Conservation (phyloP, 345 rosid genomes). For the Citrus australasica region DNA sequence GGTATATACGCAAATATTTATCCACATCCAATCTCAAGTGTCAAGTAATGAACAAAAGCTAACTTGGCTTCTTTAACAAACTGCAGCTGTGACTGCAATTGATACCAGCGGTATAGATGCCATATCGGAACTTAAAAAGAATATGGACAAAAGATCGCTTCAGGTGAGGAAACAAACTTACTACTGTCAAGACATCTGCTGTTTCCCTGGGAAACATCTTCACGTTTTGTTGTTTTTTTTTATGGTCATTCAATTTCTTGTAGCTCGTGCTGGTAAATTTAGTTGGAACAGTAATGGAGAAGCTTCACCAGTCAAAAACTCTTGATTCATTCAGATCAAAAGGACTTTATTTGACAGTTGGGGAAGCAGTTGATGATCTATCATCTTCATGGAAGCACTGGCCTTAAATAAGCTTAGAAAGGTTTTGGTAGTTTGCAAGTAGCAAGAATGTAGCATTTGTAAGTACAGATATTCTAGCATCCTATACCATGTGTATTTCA, state of each 20-base stretch:
- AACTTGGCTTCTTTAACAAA: neutral
- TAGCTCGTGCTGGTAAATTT: slow-evolving; percentile 18
- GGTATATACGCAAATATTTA: neutral
- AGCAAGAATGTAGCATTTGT: neutral
- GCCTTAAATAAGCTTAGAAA: neutral
- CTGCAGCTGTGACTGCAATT: slow-evolving; percentile 17
- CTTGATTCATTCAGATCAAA: slow-evolving; percentile 1
- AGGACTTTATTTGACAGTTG: slow-evolving; percentile 16
- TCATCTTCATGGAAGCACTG: neutral
- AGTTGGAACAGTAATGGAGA: slow-evolving; percentile 22
- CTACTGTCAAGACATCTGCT: neutral
- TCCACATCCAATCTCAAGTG: neutral
- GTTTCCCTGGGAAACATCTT: neutral
- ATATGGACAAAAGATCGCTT: slow-evolving; percentile 6
- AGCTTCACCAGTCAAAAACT: slow-evolving; percentile 8
- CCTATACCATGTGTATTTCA: neutral
- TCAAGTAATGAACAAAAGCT: neutral
- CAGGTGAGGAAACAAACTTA: neutral
- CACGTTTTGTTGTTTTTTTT: neutral
- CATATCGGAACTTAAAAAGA: slow-evolving; percentile 6
- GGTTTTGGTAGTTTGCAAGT: neutral
- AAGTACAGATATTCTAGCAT: neutral
- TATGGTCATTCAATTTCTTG: neutral
- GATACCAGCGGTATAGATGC: slow-evolving; percentile 21
- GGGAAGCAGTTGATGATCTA: slow-evolving; percentile 15